These are phyloP conservation scores for Pulveroboletus sp. DNA, from an alignment of 1,284 basidiomycete genomes.

Conservation along the genomic window DNA sequence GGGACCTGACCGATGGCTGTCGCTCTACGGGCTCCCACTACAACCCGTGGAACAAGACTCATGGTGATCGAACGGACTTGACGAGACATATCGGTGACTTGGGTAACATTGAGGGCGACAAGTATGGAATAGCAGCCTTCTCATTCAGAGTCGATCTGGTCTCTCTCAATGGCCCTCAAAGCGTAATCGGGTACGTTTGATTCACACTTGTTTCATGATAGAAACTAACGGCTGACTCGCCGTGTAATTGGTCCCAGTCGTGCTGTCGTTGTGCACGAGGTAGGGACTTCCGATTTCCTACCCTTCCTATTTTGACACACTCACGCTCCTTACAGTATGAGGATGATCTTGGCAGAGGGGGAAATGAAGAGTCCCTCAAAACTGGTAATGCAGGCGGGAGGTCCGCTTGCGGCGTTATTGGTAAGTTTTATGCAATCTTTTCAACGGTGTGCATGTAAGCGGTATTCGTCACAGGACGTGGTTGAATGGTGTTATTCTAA, in stretches of 20 bases:
- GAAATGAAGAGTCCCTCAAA: constrained; percentile 64
- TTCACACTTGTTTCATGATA: constrained; percentile 10
- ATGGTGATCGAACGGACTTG: constrained; percentile 61
- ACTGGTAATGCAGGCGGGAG: constrained; percentile 76
- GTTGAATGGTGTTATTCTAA: constrained; percentile 17
- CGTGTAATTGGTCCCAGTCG: constrained; percentile 40
- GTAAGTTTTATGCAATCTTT: constrained; percentile 37
- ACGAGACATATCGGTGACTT: constrained; percentile 78
- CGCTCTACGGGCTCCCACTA: constrained; percentile 73
- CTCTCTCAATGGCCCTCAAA: constrained; percentile 68
- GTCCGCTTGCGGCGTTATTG: constrained; percentile 76
- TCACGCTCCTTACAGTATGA: constrained; percentile 47
- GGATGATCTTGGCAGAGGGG: constrained; percentile 76
- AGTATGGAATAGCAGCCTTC: constrained; percentile 57
- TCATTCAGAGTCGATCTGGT: constrained; percentile 62
- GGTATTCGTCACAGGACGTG: constrained; percentile 17
- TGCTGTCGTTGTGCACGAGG: constrained; percentile 64
- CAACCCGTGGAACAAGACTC: constrained; percentile 68
- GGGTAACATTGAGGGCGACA: constrained; percentile 71
- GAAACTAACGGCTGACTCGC: constrained; percentile 10
- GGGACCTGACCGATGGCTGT: constrained; percentile 71
- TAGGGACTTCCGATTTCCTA: constrained; percentile 29
- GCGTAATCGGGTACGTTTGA: constrained; percentile 63
- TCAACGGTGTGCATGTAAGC: neutral
- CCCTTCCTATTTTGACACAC: constrained; percentile 15